A percentile compares a stretch with the other conserved stretches of the same genome.
These are phyloP conservation scores for Malassezia arunalokei DNA, from an alignment of 1,284 basidiomycete genomes.

Conservation along the genomic window DNA sequence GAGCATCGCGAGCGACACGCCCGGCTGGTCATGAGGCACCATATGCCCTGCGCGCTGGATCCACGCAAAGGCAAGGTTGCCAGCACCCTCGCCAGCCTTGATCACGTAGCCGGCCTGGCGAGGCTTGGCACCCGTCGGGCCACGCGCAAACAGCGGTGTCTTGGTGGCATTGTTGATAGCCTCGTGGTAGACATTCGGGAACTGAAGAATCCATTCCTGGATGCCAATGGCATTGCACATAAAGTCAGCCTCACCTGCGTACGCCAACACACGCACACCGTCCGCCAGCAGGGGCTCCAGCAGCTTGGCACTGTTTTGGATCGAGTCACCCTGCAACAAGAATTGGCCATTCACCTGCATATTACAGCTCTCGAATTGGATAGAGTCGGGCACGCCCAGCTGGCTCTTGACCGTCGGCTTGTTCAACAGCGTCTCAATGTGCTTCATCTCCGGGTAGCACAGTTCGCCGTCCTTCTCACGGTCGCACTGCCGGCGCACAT, in stretches of 20 bases:
- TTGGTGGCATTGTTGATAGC: constrained; percentile 32
- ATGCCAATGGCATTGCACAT: constrained; percentile 48
- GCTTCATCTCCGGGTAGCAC: constrained; percentile 56
- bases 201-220: constrained; percentile 31
- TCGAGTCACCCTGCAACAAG: constrained; percentile 61
- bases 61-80: constrained; percentile 28
- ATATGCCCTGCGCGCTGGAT: constrained; percentile 38
- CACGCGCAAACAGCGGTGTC: constrained; percentile 12
- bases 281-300: constrained; percentile 63
- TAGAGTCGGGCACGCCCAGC: constrained; percentile 57
- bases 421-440: constrained; percentile 42
- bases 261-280: constrained; percentile 65
- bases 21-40: constrained; percentile 64
- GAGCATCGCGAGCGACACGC: constrained; percentile 57
- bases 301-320: constrained; percentile 63
- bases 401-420: constrained; percentile 57
- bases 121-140: constrained; percentile 26
- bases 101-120: constrained; percentile 23
- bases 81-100: constrained; percentile 36
- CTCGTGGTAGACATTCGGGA: constrained; percentile 28
- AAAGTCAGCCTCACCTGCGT: constrained; percentile 74
- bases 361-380: constrained; percentile 54
- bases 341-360: constrained; percentile 57
- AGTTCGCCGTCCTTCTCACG: constrained; percentile 55
- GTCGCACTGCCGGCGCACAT: constrained; percentile 66